Evolutionary conservation across 78 protist species (phyloP).

Genomic region (Pigoraptor vietnamica): DNA sequence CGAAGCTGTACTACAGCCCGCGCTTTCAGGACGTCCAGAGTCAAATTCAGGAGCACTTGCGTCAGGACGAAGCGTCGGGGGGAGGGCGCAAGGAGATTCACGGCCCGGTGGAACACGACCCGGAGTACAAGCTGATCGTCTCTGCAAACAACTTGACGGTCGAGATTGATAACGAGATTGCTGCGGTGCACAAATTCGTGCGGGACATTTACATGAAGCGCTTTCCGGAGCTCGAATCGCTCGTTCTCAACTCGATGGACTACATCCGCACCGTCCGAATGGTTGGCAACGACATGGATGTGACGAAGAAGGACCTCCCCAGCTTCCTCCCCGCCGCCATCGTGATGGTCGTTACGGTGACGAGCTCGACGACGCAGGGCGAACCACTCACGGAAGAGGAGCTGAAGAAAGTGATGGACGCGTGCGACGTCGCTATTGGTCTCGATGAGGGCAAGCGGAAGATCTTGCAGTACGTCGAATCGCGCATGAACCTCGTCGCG

Average conservation of each 20-base stretch:
- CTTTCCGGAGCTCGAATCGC: constrained; percentile 70
- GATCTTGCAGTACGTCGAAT: constrained; percentile 59
- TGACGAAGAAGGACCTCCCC: constrained; percentile 12
- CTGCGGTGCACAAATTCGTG: constrained; percentile 41
- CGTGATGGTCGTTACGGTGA: constrained; percentile 32
- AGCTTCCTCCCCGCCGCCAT: constrained; percentile 19
- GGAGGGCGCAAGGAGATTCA: not conserved
- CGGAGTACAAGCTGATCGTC: constrained; percentile 55
- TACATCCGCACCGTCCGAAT: constrained; percentile 51
- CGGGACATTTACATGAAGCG: constrained; percentile 54
- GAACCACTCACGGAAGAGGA: not conserved
- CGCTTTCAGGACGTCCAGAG: not conserved
- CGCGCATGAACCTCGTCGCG: constrained; percentile 72
- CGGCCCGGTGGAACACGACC: not conserved
- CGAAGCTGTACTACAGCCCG: not conserved
- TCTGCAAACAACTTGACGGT: constrained; percentile 50
- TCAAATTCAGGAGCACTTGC: not conserved
- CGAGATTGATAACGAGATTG: constrained; percentile 66
- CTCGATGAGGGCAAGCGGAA: constrained; percentile 22
- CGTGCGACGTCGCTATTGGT: constrained; percentile 48
- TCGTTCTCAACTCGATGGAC: constrained; percentile 65
- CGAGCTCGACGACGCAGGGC: constrained; percentile 17
- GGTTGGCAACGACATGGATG: constrained; percentile 26
- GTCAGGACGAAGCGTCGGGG: not conserved
- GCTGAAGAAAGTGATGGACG: constrained; percentile 30